Base-by-base conservation (phyloP, 495 filamentous ascomycete species). In the Chaetomium cochliodes region DNA sequence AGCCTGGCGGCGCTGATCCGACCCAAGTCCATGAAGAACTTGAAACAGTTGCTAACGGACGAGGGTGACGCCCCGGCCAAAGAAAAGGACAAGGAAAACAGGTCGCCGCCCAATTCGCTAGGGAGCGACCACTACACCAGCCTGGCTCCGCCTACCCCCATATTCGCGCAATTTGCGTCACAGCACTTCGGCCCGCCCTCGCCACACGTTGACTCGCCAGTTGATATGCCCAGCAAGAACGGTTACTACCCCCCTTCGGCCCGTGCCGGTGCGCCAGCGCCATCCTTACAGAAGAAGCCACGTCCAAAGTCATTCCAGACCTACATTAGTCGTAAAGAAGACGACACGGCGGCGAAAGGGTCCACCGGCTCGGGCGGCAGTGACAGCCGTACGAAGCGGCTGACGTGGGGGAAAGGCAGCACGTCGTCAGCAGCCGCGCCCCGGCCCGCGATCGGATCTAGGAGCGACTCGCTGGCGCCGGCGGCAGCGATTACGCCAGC, bases 61-160 rank as follows among this genome's bases (percentile, higher is more conserved):
- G 71, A 42, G 74, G 81, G 13, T 76, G 79, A 58, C 18, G 62
- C 62, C n/a, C 59, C 58, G 23, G 57, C 44, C 28, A 70, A 64
- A 16, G 75, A 80, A 5, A 91, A 87, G 73, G 87, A 94, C 67
- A 93, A 96, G 71, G 92, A 96, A 74, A 96, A 96, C 69, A 78
- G 79, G 47, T 84, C 83, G 12, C 85, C 85, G 13, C 79, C 83
- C 16, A 80, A 82, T 58, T 84, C 86, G 15, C 70, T 78, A 9
- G 56, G 60, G 28, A 57, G 69, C 70, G 74, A 83, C 52, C 74
- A 66, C 44, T 77, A 57, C 75, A 75, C 58, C 11, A 16, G 18
- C 20, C 2, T 58, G 53, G 72, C 79, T 51, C 74, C 84, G 67
- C 80, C 85, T 30, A 88, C 91, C 22, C 92, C 92, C 3, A 88